phyloP scores from a whole-genome alignment of 73 alveolate species.

The Tetrahymena borealis region DNA sequence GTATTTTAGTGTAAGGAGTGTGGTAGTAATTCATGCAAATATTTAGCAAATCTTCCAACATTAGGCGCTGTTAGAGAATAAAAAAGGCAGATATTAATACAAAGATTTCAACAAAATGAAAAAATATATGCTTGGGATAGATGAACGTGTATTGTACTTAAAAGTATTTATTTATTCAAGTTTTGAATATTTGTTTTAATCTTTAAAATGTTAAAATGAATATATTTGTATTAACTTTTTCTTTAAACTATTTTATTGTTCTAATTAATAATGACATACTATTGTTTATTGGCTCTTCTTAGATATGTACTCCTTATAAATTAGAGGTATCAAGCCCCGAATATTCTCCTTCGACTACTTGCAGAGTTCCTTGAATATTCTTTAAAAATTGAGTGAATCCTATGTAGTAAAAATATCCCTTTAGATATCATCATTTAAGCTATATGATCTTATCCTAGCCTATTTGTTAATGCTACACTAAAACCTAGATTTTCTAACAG shows the following conservation, averaged over 20 bases:
- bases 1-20: not conserved
- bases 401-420: not conserved
- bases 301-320: not conserved
- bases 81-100: too few relatives aligned
- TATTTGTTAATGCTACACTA: not conserved
- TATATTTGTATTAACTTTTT: too few relatives aligned
- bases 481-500: not conserved
- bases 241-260: too few relatives aligned
- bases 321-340: not conserved
- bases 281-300: not conserved
- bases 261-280: not conserved
- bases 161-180: too few relatives aligned
- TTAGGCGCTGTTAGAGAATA: not conserved
- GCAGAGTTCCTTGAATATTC: not conserved
- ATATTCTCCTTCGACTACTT: not conserved
- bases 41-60: not conserved
- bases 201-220: too few relatives aligned
- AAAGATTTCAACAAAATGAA: too few relatives aligned
- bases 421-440: not conserved
- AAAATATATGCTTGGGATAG: too few relatives aligned
- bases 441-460: not conserved
- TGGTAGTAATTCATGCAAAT: not conserved
- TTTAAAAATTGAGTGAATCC: not conserved
- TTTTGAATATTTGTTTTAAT: too few relatives aligned
- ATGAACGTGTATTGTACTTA: too few relatives aligned